Evolutionary conservation across 2,329 filamentous ascomycete species (phyloP), one percentile per base, ranked within the genome.

Genomic region (Fonsecaea multimorphosa): DNA sequence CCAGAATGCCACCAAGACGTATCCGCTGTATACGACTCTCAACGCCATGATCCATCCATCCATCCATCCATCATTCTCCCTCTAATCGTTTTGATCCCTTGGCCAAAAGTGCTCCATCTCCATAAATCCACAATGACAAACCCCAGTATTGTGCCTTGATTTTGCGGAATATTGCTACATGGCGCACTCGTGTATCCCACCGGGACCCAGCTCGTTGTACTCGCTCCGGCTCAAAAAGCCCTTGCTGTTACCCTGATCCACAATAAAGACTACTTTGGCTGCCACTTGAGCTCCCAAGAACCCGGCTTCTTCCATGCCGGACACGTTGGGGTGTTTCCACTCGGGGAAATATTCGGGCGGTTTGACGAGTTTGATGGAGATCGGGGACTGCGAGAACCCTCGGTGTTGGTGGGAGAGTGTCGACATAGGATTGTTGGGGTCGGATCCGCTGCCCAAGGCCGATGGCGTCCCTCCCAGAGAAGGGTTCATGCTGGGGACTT

Each of bases 201-300:
- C 81, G 1, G 88, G 88, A 2, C 88, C 88, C 61, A 85, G 81
- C 67, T 90, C 87, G 74, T 90, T 90, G 76, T 90, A 90, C 73
- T 89, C 87, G 29, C 84, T 84, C 61, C 89, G 81, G 4, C 84
- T 89, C 81, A 92, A 85, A 76, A 89, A 91, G 0, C 87, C 88
- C 77, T 91, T 90, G 71, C 81, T 87, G 54, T 84, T 76, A 4
- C 88, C 88, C 71, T 88, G 86, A 73, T 91, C 89, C 2, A 87
- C 82, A 9, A 90, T 85, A 75, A 91, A 91, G 56, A 91, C 79
- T 24, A 91, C 87, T 77, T 90, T 91, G 1, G 91, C 92, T 1
- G 91, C 92, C 34, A 97, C 90, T 78, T 96, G 92, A 1, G 92
- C 91, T 11, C 93, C 93, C 6, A 97, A 81, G 79, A 97, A 97